Evolutionary conservation across 2,329 filamentous ascomycete genomes (phyloP).

Genomic region (Sphaceloma murrayae): DNA sequence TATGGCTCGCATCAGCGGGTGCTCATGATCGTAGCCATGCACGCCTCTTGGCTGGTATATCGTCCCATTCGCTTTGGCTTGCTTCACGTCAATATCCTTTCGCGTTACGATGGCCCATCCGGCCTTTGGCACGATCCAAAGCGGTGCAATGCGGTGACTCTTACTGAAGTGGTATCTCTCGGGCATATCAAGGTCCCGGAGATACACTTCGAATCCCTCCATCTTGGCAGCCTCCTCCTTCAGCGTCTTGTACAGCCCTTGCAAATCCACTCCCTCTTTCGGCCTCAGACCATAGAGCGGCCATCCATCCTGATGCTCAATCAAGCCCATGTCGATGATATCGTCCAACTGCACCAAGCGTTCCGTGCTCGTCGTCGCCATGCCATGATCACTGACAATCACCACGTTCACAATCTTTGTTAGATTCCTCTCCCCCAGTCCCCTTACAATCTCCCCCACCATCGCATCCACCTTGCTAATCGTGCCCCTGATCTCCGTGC

Average conservation of each 20-base stretch:
- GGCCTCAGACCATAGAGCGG: slow-evolving; percentile 82
- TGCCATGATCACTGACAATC: slow-evolving; percentile 95
- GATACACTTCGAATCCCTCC: slow-evolving; percentile 74
- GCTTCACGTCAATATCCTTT: slow-evolving; percentile 64
- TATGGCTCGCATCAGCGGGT: slow-evolving; percentile 92
- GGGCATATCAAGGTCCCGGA: slow-evolving; percentile 80
- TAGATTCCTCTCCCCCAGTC: slow-evolving; percentile 71
- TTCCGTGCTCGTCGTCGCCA: slow-evolving; percentile 80
- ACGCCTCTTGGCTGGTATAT: slow-evolving; percentile 74
- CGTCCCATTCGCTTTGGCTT: slow-evolving; percentile 53
- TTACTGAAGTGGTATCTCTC: slow-evolving; percentile 82
- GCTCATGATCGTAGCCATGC: slow-evolving; percentile 90
- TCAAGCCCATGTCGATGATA: slow-evolving; percentile 63
- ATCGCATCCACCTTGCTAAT: slow-evolving; percentile 75
- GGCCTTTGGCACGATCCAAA: slow-evolving; percentile 88
- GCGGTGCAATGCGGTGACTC: slow-evolving; percentile 80
- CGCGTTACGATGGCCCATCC: slow-evolving; percentile 87
- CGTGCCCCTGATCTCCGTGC: slow-evolving; percentile 73
- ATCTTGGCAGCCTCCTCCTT: slow-evolving; percentile 48
- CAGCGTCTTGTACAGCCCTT: slow-evolving; percentile 53
- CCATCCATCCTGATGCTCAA: slow-evolving; percentile 88
- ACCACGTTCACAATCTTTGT: slow-evolving; percentile 87
- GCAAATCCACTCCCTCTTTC: slow-evolving; percentile 57
- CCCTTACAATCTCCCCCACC: slow-evolving; percentile 65
- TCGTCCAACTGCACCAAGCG: slow-evolving; percentile 85